Percentiles rank a stretch among this genome's conserved stretches.
Conservation (phyloP, 2,329 filamentous ascomycete genomes). For the Zymoseptoria pseudotritici region DNA sequence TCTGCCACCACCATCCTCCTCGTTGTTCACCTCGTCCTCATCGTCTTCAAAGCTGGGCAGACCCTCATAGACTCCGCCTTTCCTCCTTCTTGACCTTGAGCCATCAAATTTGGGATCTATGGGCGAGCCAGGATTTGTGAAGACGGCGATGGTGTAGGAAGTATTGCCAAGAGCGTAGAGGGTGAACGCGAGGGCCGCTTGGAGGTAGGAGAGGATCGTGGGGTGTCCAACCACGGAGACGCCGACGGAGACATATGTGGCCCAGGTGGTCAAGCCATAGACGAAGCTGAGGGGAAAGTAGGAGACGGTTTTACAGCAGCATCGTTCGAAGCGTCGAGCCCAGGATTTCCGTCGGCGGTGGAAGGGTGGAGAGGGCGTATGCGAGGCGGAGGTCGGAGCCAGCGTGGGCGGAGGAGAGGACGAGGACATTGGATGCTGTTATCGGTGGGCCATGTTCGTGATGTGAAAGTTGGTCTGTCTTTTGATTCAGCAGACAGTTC, state of each 20-base stretch:
- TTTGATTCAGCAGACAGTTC: neutral
- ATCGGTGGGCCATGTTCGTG: neutral
- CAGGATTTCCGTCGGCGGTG: constrained; percentile 38
- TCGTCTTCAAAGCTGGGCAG: constrained; percentile 64
- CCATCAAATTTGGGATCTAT: constrained; percentile 32
- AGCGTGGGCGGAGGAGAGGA: neutral
- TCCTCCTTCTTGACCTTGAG: constrained; percentile 7
- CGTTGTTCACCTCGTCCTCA: constrained; percentile 1
- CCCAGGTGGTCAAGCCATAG: constrained; percentile 70
- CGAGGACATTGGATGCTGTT: neutral
- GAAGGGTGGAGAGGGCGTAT: constrained; percentile 24
- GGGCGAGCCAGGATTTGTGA: constrained; percentile 75
- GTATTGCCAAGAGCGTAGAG: constrained; percentile 77
- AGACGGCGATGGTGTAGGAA: constrained; percentile 88
- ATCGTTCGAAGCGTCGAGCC: constrained; percentile 68
- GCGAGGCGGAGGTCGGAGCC: neutral
- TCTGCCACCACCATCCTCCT: constrained; percentile 29
- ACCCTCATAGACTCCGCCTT: constrained; percentile 59
- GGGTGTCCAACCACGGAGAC: constrained; percentile 35
- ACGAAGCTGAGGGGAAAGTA: constrained; percentile 21
- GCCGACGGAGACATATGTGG: constrained; percentile 73
- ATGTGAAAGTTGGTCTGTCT: neutral
- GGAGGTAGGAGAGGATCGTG: constrained; percentile 16
- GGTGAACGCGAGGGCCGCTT: constrained; percentile 53
- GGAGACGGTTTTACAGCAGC: constrained; percentile 59